phyloP scores from a whole-genome alignment of 192 early-diverging fungal species.

The Ambispora gerdemannii region DNA sequence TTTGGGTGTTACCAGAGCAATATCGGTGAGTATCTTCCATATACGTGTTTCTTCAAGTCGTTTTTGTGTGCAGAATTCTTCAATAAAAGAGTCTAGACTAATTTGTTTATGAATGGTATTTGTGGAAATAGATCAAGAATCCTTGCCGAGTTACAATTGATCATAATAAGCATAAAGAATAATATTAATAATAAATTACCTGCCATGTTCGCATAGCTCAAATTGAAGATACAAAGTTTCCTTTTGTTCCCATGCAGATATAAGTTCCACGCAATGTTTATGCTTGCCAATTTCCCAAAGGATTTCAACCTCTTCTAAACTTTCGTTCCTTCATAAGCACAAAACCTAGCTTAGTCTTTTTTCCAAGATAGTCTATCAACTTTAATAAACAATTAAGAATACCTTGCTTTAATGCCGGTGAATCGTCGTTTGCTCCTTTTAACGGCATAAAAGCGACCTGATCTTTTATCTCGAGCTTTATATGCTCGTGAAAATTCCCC shows the following conservation, averaged over 20 bases:
- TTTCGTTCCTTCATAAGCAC: slow-evolving; percentile 44
- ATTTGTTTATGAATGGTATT: too few relatives aligned
- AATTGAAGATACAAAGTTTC: slow-evolving; percentile 86
- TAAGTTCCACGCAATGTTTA: slow-evolving; percentile 65
- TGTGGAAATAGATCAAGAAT: too few relatives aligned
- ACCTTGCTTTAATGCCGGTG: slow-evolving; percentile 67
- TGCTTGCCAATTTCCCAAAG: slow-evolving; percentile 62
- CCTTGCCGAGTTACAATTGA: not conserved
- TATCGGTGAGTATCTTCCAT: slow-evolving; percentile 70
- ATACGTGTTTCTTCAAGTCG: slow-evolving; percentile 52
- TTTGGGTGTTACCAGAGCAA: slow-evolving; percentile 45
- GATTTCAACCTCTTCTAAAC: slow-evolving; percentile 80
- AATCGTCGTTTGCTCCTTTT: slow-evolving; percentile 75
- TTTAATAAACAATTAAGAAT: not conserved
- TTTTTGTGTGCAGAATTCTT: slow-evolving; percentile 32
- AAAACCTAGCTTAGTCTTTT: not conserved
- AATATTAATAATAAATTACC: slow-evolving; percentile 29
- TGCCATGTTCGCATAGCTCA: slow-evolving; percentile 82
- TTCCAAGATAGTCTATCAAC: not conserved
- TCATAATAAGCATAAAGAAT: slow-evolving; percentile 26
- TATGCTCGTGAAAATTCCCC: slow-evolving; percentile 81
- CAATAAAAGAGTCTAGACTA: slow-evolving; percentile 27
- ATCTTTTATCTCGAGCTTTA: slow-evolving; percentile 64
- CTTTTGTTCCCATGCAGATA: slow-evolving; percentile 88
- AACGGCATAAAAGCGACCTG: slow-evolving; percentile 71